Conservation (phyloP, 768 basidiomycete species). For the Cyclocybe cylindracea region DNA sequence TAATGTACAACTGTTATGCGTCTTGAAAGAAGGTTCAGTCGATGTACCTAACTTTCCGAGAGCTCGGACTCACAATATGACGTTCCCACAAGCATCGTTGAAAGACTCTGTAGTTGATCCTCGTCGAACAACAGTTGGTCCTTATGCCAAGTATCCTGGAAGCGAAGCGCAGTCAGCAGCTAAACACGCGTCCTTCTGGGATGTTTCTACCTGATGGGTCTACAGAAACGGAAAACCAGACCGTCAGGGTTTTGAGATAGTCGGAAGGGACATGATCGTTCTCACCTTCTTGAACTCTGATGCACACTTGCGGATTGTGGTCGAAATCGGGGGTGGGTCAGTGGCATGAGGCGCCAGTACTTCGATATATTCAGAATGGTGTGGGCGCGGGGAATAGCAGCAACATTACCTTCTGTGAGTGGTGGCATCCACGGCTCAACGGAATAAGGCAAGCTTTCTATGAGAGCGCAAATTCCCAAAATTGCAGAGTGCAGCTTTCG, state of each 20-base stretch:
- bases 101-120: conserved; percentile 85
- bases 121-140: conserved; percentile 87
- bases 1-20: conserved; percentile 13
- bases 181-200: not conserved
- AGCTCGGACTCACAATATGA: conserved; percentile 68
- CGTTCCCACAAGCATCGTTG: conserved; percentile 87
- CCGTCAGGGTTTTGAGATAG: conserved; percentile 8
- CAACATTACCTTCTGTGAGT: conserved; percentile 65
- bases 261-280: conserved; percentile 6
- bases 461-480: conserved; percentile 84
- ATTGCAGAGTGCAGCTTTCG: conserved; percentile 85
- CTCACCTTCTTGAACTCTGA: conserved; percentile 83
- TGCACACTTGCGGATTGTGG: conserved; percentile 83
- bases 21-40: conserved; percentile 7
- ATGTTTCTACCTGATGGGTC: conserved; percentile 59
- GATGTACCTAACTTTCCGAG: not conserved
- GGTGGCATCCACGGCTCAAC: conserved; percentile 91
- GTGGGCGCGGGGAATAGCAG: conserved; percentile 8
- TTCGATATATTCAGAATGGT: conserved; percentile 26
- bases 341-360: conserved; percentile 78
- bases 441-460: conserved; percentile 94
- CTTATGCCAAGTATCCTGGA: conserved; percentile 88
- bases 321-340: conserved; percentile 88
- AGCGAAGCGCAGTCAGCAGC: conserved; percentile 11
- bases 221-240: conserved; percentile 21